Evolutionary conservation across 2,329 filamentous ascomycete genomes (phyloP).

Genomic region (Fusarium pseudonygamai): DNA sequence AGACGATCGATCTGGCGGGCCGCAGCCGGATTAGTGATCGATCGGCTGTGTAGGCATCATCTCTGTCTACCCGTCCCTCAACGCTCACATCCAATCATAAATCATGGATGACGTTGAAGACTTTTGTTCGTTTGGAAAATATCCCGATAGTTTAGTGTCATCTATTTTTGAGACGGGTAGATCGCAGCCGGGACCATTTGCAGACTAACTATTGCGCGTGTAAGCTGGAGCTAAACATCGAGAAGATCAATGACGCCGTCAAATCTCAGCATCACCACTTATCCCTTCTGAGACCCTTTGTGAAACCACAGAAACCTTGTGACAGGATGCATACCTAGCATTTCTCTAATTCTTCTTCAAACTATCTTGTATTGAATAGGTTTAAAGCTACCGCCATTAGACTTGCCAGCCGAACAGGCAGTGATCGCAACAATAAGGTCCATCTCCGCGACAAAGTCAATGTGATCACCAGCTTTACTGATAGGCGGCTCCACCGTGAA

Average conservation of each 20-base stretch:
- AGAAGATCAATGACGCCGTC: background rate
- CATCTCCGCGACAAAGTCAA: background rate
- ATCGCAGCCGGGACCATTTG: background rate
- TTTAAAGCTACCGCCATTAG: background rate
- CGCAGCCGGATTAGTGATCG: background rate
- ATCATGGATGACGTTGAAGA: background rate
- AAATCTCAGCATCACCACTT: background rate
- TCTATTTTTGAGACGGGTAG: background rate
- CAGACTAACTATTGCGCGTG: rapidly evolving
- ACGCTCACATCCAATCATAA: rapidly evolving
- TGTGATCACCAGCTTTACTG: background rate
- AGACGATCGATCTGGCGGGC: background rate
- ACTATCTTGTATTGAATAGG: background rate
- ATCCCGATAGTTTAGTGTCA: rapidly evolving
- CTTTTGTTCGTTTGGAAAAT: background rate
- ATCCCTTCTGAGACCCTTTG: background rate
- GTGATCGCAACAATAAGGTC: background rate
- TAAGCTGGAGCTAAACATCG: background rate
- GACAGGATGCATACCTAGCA: background rate
- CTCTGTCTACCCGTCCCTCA: background rate
- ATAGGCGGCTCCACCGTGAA: background rate
- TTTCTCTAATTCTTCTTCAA: background rate
- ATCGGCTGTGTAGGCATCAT: background rate
- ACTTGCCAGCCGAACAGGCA: background rate
- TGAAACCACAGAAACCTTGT: background rate